Conservation (phyloP, 108 stramenopile genomes). For the Chaetoceros tenuissimus region DNA sequence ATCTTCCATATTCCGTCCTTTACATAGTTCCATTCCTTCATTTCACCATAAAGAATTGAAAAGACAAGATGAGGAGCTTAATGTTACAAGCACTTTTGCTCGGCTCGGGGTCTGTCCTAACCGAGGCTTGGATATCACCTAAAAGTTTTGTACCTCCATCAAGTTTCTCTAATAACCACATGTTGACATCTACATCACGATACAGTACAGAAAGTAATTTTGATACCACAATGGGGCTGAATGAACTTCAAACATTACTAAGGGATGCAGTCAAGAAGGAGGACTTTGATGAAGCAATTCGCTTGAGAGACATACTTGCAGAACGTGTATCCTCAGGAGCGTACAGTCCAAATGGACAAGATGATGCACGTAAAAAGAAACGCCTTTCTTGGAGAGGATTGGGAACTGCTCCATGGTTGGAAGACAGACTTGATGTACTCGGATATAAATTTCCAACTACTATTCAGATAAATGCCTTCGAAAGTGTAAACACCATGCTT, state of each 20-base stretch:
- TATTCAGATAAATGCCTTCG: slow-evolving; percentile 82
- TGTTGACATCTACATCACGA: neutral
- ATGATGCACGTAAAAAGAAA: slow-evolving; percentile 26
- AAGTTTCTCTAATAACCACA: neutral
- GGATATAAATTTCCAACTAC: slow-evolving; percentile 75
- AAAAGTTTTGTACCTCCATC: too few species aligned
- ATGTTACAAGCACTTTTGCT: too few species aligned
- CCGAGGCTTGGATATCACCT: too few species aligned
- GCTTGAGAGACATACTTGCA: slow-evolving; percentile 49
- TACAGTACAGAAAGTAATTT: neutral
- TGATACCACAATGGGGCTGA: slow-evolving; percentile 49
- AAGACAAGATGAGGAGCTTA: too few species aligned
- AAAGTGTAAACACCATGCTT: slow-evolving; percentile 66
- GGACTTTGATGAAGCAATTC: slow-evolving; percentile 57
- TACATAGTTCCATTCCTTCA: too few species aligned
- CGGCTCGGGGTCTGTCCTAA: too few species aligned
- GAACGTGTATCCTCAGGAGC: slow-evolving; percentile 22
- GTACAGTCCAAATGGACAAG: slow-evolving; percentile 1
- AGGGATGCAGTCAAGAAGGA: slow-evolving; percentile 48
- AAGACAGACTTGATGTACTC: slow-evolving; percentile 56
- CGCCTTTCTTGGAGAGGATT: slow-evolving; percentile 67
- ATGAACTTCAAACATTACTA: slow-evolving; percentile 78
- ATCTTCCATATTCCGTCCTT: too few species aligned
- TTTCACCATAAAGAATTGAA: too few species aligned
- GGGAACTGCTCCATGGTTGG: slow-evolving; percentile 77